Evolutionary conservation across 23 red algal genomes (phyloP).

Genomic region (Gracilaria domingensis): DNA sequence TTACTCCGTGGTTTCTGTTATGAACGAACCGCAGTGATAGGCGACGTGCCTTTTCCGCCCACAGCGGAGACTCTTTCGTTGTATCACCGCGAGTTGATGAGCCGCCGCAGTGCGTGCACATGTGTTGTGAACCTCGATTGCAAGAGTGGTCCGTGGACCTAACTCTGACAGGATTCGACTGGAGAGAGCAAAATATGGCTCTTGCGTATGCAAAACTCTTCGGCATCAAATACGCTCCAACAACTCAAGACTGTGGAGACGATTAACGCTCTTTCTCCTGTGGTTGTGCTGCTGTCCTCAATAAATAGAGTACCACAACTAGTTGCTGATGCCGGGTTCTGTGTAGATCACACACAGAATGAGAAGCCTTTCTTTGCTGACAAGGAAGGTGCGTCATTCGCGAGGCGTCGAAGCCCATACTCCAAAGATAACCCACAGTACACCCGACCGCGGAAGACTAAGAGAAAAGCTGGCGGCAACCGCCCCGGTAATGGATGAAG

Average conservation of each 20-base stretch:
- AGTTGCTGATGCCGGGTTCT: background rate
- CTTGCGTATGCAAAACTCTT: background rate
- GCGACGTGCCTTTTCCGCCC: background rate
- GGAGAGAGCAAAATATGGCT: background rate
- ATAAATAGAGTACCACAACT: background rate
- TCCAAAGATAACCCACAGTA: background rate
- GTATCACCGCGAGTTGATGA: background rate
- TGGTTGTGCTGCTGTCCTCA: background rate
- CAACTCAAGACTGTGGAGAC: slow-evolving; percentile 1
- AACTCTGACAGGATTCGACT: slow-evolving; percentile 10
- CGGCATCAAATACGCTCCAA: background rate
- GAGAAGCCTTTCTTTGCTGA: background rate
- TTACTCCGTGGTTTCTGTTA: background rate
- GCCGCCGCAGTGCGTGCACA: background rate
- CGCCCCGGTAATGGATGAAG: background rate
- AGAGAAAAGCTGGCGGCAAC: background rate
- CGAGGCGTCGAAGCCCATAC: background rate
- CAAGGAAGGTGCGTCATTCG: background rate
- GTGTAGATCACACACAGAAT: background rate
- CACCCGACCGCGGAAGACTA: background rate
- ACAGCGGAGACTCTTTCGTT: background rate
- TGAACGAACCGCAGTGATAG: background rate
- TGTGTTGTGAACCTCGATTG: background rate
- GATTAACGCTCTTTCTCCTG: background rate
- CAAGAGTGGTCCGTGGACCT: slow-evolving; percentile 9